Evolutionary conservation across 768 basidiomycete species (phyloP).

Genomic region (Solioccasus polychromus): DNA sequence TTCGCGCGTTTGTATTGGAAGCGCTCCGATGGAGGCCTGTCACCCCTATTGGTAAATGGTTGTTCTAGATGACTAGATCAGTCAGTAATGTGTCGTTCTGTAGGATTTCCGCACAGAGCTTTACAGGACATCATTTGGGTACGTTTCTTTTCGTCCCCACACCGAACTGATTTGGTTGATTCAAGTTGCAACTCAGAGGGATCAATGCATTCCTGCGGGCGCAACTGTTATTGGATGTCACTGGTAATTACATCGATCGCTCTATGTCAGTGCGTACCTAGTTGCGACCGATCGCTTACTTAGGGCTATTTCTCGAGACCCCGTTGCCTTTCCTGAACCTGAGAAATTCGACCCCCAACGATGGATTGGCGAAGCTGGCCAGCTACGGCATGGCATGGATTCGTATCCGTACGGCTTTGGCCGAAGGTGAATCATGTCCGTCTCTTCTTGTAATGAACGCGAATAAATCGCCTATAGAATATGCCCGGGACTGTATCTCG

Average conservation of each 20-base stretch:
- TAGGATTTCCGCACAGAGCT: slow-evolving; percentile 57
- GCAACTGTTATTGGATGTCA: slow-evolving; percentile 21
- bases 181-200: slow-evolving; percentile 8
- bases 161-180: slow-evolving; percentile 35
- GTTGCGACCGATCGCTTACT: background rate
- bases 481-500: slow-evolving; percentile 61
- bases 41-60: slow-evolving; percentile 20
- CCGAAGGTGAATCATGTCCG: slow-evolving; percentile 25
- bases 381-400: slow-evolving; percentile 42
- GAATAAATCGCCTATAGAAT: slow-evolving; percentile 34
- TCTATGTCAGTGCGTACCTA: background rate
- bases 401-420: slow-evolving; percentile 53
- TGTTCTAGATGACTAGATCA: background rate
- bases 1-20: slow-evolving; percentile 37
- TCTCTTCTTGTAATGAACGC: background rate
- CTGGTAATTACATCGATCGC: slow-evolving; percentile 7
- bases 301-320: slow-evolving; percentile 25
- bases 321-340: slow-evolving; percentile 26
- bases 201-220: slow-evolving; percentile 21
- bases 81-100: background rate
- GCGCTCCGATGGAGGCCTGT: slow-evolving; percentile 36
- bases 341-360: slow-evolving; percentile 54
- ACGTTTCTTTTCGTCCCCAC: background rate
- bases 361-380: slow-evolving; percentile 45
- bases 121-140: slow-evolving; percentile 65